phyloP scores from a whole-genome alignment of 2,329 filamentous ascomycete species.

The Phialophora macrospora region DNA sequence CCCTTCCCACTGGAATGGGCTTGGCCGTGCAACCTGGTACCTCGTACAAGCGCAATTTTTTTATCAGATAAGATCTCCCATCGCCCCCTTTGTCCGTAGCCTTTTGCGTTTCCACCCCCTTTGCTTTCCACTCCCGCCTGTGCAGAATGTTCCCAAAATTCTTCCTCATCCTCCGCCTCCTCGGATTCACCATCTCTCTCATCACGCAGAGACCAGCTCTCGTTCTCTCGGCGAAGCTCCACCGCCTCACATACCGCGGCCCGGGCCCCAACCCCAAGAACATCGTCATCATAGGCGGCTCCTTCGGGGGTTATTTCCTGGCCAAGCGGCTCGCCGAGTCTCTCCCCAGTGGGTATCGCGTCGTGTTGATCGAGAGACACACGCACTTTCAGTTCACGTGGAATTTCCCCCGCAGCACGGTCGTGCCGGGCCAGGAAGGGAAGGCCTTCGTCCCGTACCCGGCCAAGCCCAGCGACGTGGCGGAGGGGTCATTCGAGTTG shows the following conservation, averaged over 20 bases:
- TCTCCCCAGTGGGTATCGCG: slow-evolving; percentile 57
- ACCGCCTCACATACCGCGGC: slow-evolving; percentile 31
- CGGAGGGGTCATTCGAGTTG: slow-evolving; percentile 47
- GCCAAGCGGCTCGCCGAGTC: slow-evolving; percentile 56
- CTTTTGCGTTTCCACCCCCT: neutral
- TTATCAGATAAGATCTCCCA: slow-evolving; percentile 33
- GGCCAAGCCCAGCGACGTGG: slow-evolving; percentile 46
- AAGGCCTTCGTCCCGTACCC: slow-evolving; percentile 67
- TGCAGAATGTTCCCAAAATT: slow-evolving; percentile 23
- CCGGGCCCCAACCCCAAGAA: slow-evolving; percentile 30
- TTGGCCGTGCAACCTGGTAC: too few species aligned
- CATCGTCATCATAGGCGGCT: slow-evolving; percentile 55
- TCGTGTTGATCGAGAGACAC: slow-evolving; percentile 64
- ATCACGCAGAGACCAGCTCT: slow-evolving; percentile 4
- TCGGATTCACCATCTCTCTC: slow-evolving; percentile 23
- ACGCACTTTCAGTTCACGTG: slow-evolving; percentile 67
- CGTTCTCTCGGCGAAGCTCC: slow-evolving; percentile 23
- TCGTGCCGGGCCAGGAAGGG: slow-evolving; percentile 61
- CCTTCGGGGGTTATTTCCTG: slow-evolving; percentile 61
- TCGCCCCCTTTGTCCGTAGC: slow-evolving; percentile 4
- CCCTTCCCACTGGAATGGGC: neutral
- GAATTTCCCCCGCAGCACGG: slow-evolving; percentile 64
- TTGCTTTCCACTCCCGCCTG: neutral
- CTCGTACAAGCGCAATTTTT: neutral
- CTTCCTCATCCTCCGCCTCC: slow-evolving; percentile 19